Percentiles rank a stretch among this genome's conserved stretches.
phyloP scores from a whole-genome alignment of 2,329 filamentous ascomycete genomes.

The Aspergillus amoenus region DNA sequence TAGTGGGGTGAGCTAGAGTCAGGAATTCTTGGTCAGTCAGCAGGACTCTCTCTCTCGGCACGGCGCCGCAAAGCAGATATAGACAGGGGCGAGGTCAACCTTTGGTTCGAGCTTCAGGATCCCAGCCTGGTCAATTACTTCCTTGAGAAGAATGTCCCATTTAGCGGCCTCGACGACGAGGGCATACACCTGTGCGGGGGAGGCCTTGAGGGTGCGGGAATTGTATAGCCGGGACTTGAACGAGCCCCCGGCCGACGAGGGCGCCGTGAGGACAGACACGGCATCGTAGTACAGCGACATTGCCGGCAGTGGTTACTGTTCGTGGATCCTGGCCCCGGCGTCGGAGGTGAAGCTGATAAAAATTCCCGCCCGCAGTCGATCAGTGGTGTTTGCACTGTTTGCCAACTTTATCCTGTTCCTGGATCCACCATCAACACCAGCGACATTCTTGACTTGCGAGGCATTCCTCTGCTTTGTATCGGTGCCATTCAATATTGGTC shows the following conservation, averaged over 20 bases:
- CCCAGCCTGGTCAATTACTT: slow-evolving; percentile 80
- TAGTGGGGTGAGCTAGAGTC: slow-evolving; percentile 69
- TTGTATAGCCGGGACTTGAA: slow-evolving; percentile 82
- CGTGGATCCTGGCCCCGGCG: background rate
- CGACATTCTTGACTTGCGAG: too few relatives aligned
- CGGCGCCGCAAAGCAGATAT: background rate
- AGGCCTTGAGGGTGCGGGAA: slow-evolving; percentile 71
- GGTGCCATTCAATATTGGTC: too few relatives aligned
- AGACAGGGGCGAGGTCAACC: slow-evolving; percentile 50
- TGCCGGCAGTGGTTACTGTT: background rate
- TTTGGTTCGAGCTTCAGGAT: slow-evolving; percentile 80
- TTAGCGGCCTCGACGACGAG: slow-evolving; percentile 83
- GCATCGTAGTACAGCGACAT: slow-evolving; percentile 98
- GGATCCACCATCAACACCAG: too few relatives aligned
- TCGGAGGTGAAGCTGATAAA: background rate
- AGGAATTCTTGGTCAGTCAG: slow-evolving; percentile 38
- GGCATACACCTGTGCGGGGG: slow-evolving; percentile 80
- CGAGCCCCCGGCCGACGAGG: slow-evolving; percentile 70
- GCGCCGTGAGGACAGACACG: slow-evolving; percentile 67
- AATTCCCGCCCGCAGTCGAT: slow-evolving; percentile 1
- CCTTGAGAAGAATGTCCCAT: slow-evolving; percentile 83
- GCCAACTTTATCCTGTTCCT: background rate
- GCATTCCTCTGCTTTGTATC: too few relatives aligned
- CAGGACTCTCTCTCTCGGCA: slow-evolving; percentile 13
- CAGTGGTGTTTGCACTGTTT: slow-evolving; percentile 1